Evolutionary conservation across 108 stramenopile species (phyloP).

Genomic region (Seminavis robusta): DNA sequence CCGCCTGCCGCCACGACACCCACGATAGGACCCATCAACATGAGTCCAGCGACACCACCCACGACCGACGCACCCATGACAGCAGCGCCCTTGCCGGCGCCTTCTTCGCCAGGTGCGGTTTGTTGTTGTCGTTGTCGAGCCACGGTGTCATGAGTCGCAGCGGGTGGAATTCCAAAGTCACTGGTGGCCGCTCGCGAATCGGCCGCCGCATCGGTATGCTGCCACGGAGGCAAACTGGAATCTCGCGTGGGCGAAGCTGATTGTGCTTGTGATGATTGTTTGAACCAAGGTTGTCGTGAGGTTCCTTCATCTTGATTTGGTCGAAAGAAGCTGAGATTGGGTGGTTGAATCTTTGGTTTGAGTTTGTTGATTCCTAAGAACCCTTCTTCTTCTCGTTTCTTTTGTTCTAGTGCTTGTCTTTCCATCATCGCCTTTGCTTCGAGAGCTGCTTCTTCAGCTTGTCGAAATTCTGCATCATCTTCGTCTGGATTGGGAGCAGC

Average conservation of each 20-base stretch:
- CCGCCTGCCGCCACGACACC: constrained; percentile 2
- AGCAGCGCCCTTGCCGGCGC: not conserved
- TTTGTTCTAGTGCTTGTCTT: not conserved
- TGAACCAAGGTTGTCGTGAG: not conserved
- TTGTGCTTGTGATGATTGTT: not conserved
- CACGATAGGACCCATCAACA: not conserved
- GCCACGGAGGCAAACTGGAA: not conserved
- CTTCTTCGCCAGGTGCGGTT: no score
- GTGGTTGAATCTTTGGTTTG: not conserved
- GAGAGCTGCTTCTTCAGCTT: constrained; percentile 1
- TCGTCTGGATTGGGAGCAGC: no score
- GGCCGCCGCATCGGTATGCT: no score
- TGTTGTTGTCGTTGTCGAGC: no score
- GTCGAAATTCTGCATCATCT: not conserved
- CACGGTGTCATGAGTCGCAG: no score
- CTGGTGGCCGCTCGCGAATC: not conserved
- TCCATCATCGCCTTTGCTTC: not conserved
- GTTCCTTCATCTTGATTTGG: not conserved
- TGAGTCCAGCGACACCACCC: constrained; percentile 2
- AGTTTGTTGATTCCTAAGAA: not conserved
- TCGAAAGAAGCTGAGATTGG: not conserved
- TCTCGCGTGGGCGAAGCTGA: not conserved
- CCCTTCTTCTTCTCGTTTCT: not conserved
- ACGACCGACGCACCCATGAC: constrained; percentile 6
- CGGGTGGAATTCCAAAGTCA: not conserved